Evolutionary conservation across 257 asterid genomes (phyloP).

Genomic region (Apocynum venetum): DNA sequence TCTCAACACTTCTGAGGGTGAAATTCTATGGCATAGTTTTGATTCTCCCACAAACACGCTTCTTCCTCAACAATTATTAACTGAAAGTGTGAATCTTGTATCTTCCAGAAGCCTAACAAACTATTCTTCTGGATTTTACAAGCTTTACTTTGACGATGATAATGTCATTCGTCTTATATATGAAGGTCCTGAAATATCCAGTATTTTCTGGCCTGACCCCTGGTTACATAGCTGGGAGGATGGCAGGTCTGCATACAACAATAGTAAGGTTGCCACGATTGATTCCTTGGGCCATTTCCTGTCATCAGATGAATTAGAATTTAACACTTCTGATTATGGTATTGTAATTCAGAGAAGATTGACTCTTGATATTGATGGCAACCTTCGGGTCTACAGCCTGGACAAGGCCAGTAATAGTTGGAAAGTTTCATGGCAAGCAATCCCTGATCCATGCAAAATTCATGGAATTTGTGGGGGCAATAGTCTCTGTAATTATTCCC

Average conservation of each 20-base stretch:
- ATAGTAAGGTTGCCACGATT: constrained; percentile 21
- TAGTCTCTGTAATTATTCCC: constrained; percentile 24
- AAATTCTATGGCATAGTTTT: constrained; percentile 35
- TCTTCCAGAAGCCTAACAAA: constrained; percentile 30
- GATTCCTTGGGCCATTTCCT: constrained; percentile 21
- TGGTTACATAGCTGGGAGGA: constrained; percentile 22
- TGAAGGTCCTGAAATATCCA: constrained; percentile 25
- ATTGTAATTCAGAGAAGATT: constrained; percentile 20
- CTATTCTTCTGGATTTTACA: constrained; percentile 35
- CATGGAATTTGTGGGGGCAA: constrained; percentile 43
- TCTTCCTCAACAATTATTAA: constrained; percentile 29
- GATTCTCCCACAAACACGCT: constrained; percentile 32
- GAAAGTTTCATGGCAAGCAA: constrained; percentile 36
- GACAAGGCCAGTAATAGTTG: constrained; percentile 17
- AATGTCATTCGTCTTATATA: constrained; percentile 27
- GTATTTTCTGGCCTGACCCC: constrained; percentile 36
- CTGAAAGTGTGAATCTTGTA: constrained; percentile 10
- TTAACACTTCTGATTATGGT: constrained; percentile 23
- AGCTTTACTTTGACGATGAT: constrained; percentile 28
- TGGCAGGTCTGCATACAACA: constrained; percentile 27
- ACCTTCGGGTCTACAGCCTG: constrained; percentile 31
- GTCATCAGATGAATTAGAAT: constrained; percentile 17
- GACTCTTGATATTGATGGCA: constrained; percentile 33
- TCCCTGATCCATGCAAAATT: constrained; percentile 17
- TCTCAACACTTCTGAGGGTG: constrained; percentile 8